Evolutionary conservation across 805 yeast genomes (phyloP), one percentile per base, ranked within the genome.

Genomic region (Yarrowia keelungensis): DNA sequence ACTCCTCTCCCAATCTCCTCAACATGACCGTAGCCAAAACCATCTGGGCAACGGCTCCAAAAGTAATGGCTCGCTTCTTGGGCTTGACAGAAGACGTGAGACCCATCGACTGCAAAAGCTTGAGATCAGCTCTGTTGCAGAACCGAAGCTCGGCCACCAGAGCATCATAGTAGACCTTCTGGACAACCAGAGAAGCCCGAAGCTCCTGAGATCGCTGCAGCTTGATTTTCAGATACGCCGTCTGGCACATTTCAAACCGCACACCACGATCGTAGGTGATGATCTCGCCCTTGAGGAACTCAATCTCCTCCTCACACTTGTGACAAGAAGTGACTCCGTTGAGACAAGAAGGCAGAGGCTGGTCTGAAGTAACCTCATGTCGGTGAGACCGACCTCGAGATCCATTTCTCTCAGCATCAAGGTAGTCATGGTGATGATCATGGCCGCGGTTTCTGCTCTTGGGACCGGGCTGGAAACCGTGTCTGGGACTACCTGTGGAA

Each of bases 101-200:
- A 14, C 69, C 67, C 53, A 47, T 67, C 11, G 69, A 19, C 35
- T 59, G 53, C 35, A 62, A 22, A 22, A 62, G 8, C 47, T 49
- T 62, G 32, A 62, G 67, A 32, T 62, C 67, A 5, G 56, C 67
- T 5, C 26, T 47, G 47, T 62, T 62, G 67, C 56, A 62, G 56
- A 62, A 49, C 36, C 54, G 54, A 15, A 62, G 36, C 56, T 62
- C 67, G 14, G 54, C 56, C 8, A 62, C 47, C 39, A 47, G 36
- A 12, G 67, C 67, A 8, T 62, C 67, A 12, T 62, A 62, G 56
- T 62, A 62, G 10, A 62, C 45, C 56, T 62, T 62, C 47, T 62
- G 67, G 9, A 62, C 10, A 5, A 35, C 16, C 22, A 62, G 39
- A 15, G 56, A 47, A 1, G 38, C 26, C 4, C 67, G 32, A 4